Evolutionary conservation across 2,329 filamentous ascomycete genomes (phyloP).

Genomic region (Aurifilum marmelostoma): DNA sequence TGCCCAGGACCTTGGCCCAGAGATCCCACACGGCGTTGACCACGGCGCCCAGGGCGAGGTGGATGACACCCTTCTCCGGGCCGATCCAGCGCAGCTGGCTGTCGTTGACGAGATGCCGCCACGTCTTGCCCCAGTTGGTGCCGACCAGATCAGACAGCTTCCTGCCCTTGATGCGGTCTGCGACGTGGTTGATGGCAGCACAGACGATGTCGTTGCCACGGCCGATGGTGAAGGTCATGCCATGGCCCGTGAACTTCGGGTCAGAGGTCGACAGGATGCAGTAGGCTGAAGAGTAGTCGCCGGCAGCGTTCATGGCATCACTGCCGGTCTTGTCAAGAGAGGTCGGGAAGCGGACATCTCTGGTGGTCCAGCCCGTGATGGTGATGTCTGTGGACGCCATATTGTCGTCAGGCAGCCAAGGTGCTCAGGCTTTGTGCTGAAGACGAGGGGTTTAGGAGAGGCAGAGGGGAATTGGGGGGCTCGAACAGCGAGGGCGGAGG

Average conservation of each 20-base stretch:
- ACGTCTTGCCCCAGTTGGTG: conserved; percentile 82
- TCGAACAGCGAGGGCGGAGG: neutral
- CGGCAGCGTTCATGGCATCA: conserved; percentile 94
- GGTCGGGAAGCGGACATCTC: conserved; percentile 83
- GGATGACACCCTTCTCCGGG: conserved; percentile 91
- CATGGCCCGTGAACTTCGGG: conserved; percentile 70
- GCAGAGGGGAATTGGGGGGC: neutral
- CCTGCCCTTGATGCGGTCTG: conserved; percentile 73
- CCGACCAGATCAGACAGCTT: conserved; percentile 74
- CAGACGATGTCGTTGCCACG: conserved; percentile 94
- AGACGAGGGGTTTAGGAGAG: neutral
- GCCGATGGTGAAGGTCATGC: conserved; percentile 86
- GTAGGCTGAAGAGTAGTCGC: conserved; percentile 93
- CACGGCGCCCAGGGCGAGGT: conserved; percentile 85
- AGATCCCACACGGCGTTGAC: conserved; percentile 94
- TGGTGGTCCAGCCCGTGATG: conserved; percentile 72
- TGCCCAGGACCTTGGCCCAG: conserved; percentile 85
- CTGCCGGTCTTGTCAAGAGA: conserved; percentile 95
- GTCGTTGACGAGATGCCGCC: conserved; percentile 90
- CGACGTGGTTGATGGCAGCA: conserved; percentile 77
- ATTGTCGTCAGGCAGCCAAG: neutral
- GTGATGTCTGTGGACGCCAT: conserved; percentile 56
- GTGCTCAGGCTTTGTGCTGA: neutral
- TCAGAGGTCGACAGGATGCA: conserved; percentile 82
- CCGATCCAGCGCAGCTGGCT: conserved; percentile 92